phyloP scores from a whole-genome alignment of 2,329 filamentous ascomycete genomes.

The Mollisia scopiformis region DNA sequence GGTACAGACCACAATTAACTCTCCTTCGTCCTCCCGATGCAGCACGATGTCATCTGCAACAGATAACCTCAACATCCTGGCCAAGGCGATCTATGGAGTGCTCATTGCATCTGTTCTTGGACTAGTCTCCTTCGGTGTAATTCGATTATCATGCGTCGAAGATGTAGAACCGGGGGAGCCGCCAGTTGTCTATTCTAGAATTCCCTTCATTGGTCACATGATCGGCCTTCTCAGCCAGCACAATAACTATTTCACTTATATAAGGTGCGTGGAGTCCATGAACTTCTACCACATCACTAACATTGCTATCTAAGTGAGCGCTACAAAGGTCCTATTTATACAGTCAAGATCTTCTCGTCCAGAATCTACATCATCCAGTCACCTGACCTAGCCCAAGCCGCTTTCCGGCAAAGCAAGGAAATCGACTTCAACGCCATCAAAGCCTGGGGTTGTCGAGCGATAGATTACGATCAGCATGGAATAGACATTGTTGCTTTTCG shows the following conservation, averaged over 20 bases:
- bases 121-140: not conserved
- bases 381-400: conserved; percentile 38
- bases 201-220: conserved; percentile 21
- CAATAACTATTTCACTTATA: conserved; percentile 12
- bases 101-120: not conserved
- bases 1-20: not conserved
- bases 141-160: conserved; percentile 35
- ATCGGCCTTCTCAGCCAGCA: conserved; percentile 17
- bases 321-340: conserved; percentile 39
- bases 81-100: not conserved
- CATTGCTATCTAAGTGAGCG: not conserved
- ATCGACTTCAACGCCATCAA: conserved; percentile 42
- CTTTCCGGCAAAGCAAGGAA: conserved; percentile 39
- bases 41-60: not conserved
- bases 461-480: conserved; percentile 6
- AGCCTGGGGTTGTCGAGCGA: conserved; percentile 7
- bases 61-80: not conserved
- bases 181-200: conserved; percentile 11
- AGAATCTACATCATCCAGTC: conserved; percentile 48
- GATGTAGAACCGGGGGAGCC: conserved; percentile 9
- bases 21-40: not conserved
- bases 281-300: not conserved
- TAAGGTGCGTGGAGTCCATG: conserved; percentile 9
- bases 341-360: conserved; percentile 46
- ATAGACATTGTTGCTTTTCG: conserved; percentile 5